phyloP scores from a whole-genome alignment of 805 yeast species.

The Maudiozyma saulgeensis region DNA sequence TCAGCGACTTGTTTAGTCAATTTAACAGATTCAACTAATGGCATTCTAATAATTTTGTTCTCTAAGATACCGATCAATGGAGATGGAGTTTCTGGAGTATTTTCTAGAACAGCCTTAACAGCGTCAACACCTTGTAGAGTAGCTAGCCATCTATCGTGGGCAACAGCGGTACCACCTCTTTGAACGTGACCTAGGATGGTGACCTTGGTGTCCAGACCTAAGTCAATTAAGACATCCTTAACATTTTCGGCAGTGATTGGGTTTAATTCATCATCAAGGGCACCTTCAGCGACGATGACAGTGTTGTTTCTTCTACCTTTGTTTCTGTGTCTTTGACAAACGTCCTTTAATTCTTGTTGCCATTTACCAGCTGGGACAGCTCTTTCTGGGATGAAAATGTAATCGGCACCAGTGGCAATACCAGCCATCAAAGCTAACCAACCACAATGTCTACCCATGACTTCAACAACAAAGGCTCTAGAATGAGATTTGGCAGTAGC shows the following conservation, averaged over 20 bases:
- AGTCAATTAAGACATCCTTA: slow-evolving; percentile 66
- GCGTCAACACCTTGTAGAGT: slow-evolving; percentile 98
- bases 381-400: slow-evolving; percentile 86
- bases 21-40: slow-evolving; percentile 82
- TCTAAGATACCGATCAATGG: slow-evolving; percentile 89
- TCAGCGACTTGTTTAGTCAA: slow-evolving; percentile 83
- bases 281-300: slow-evolving; percentile 97
- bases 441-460: slow-evolving; percentile 99
- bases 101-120: slow-evolving; percentile 79
- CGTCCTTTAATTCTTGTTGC: slow-evolving; percentile 68
- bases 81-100: slow-evolving; percentile 85
- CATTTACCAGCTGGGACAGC: slow-evolving; percentile 70
- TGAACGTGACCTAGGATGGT: slow-evolving; percentile 97
- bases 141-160: slow-evolving; percentile 83
- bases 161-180: slow-evolving; percentile 98
- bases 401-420: slow-evolving; percentile 92
- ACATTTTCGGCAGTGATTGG: slow-evolving; percentile 78
- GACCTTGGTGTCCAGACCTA: slow-evolving; percentile 89
- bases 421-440: slow-evolving; percentile 98
- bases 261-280: slow-evolving; percentile 68
- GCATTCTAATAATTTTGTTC: slow-evolving; percentile 75
- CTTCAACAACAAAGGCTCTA: slow-evolving; percentile 95
- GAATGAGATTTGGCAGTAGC: slow-evolving; percentile 97
- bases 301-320: slow-evolving; percentile 91
- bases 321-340: slow-evolving; percentile 68